Evolutionary conservation across 164 flowering plant species (phyloP), one percentile per base, ranked within the genome.

Genomic region (Nymphaea thermarum): DNA sequence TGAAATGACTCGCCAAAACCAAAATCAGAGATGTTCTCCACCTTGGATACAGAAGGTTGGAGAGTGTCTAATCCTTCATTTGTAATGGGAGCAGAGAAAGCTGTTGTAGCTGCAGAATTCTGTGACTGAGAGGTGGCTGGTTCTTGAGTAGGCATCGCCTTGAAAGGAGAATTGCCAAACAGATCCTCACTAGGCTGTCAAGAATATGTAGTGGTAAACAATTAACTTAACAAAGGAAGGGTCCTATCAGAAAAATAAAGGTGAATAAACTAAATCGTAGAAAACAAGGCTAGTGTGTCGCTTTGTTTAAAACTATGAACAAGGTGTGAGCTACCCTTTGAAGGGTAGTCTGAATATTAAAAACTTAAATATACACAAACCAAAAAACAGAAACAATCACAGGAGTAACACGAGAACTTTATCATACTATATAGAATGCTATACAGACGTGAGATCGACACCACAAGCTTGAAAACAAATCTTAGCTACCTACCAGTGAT

Each of bases 131-230:
- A 41, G 42, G 12, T 41, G 42, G 42, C 64, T 67, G 62, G 68
- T 36, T 82, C 78, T 57, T 77, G 44, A 6, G 95, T 75, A 51
- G 95, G 84, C 14, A 78, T n/a, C 70, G 98, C 97, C 77, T 75
- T 87, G 71, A 95, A 95, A 64, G 99, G 96, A 65, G 87, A 66
- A 65, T 92, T 96, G 4, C 99, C 98, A 80, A 95, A 95, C 71
- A 98, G 98, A 79, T 95, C 90, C 67, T 83, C 91, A 78, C 79
- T 80, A 55, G 87, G 60, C 98, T 94, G 91, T 75, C n/a, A 10
- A 51, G 57, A 51, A 25, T 25, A 25, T 25, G 36, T 25, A 25
- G 36, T 25, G 36, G 36, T 25, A 25, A 25, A 15, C 57, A 51
- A 51, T 51, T 15, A 51, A 15, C 57, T 15, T 8, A 51, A 51